A percentile compares a stretch with the other conserved stretches of the same genome.
phyloP scores from a whole-genome alignment of 2,329 filamentous ascomycete genomes.

The Fusarium goolgardi region DNA sequence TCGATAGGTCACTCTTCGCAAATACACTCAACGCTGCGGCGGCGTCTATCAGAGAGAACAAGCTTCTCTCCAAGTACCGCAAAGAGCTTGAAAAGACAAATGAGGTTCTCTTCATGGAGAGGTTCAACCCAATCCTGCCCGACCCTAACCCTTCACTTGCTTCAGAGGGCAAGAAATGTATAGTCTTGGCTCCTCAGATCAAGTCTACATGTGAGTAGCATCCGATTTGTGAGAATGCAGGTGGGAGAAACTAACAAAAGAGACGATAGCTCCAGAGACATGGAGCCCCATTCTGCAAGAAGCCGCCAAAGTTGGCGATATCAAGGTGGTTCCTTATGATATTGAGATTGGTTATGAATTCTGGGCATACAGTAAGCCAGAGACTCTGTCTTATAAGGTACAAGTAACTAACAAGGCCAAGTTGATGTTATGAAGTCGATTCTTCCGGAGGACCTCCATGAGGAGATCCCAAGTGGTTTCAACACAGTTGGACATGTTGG shows the following conservation, averaged over 20 bases:
- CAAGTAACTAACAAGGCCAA: conserved; percentile 50
- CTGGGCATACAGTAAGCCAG: conserved; percentile 79
- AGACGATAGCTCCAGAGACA: conserved; percentile 65
- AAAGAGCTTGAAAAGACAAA: conserved; percentile 72
- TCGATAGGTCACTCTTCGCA: conserved; percentile 87
- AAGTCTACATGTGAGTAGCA: conserved; percentile 60
- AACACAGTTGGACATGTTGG: conserved; percentile 89
- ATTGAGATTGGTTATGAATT: conserved; percentile 83
- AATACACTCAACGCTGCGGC: conserved; percentile 81
- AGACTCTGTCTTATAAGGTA: not conserved
- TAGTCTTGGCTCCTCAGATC: conserved; percentile 69
- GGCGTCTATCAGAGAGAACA: conserved; percentile 79
- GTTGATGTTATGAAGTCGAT: conserved; percentile 86
- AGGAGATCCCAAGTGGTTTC: conserved; percentile 87
- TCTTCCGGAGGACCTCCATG: conserved; percentile 81
- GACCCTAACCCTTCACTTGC: conserved; percentile 70
- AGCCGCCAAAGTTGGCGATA: conserved; percentile 73
- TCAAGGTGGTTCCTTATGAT: conserved; percentile 80
- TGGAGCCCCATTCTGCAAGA: conserved; percentile 79
- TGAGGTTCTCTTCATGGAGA: conserved; percentile 73
- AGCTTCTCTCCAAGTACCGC: conserved; percentile 78
- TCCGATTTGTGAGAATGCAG: too few relatives aligned
- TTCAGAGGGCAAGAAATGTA: conserved; percentile 68
- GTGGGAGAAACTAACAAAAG: conserved; percentile 8
- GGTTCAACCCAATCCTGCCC: conserved; percentile 70